Base-by-base conservation (phyloP, 257 asterid species). In the Henckelia pumila region DNA sequence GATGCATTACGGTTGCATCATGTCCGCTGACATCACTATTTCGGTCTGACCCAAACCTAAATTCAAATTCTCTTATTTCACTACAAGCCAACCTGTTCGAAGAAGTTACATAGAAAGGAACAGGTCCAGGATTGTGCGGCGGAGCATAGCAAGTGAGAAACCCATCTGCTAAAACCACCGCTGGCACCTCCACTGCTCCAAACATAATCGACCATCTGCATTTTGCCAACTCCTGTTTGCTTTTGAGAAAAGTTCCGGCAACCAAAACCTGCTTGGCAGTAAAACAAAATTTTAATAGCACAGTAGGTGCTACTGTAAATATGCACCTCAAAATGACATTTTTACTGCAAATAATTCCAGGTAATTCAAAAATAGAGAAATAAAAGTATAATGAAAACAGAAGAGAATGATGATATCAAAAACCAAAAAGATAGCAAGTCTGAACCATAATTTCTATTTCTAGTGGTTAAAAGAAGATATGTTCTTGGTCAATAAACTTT, bases 71-170 rank as follows among this genome's bases (percentile, higher is more conserved):
- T 20, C 97, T 82, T 61, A 90, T 75, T 79, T 90, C 95, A 76
- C 97, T 90, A 84, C 97, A 88, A 62, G 95, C 95, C 81, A 82
- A 71, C 68, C 95, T 83, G 76, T 89, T 89, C 20, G 95, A 89
- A 78, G 89, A 80, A 32, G 97, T 87, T 63, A 87, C 79, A 71
- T 89, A 89, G 73, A 88, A 85, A 55, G 95, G 94, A 26, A 89
- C 88, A 64, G 67, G 56, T 55, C 91, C 94, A 69, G 93, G 82
- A 68, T 75, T 78, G 77, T 87, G 94, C 7, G 73, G 75, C 32
- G 97, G 97, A 35, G 91, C 83, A 70, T 67, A 44, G 75, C 97
- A 89, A 74, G 85, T 76, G 53, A 89, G 97, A 78, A 82, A 73
- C 28, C 97, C 94, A 35, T 81, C 83, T 7, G 77, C 76, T 66